Evolutionary conservation across 192 early-diverging fungal genomes (phyloP).

Genomic region (Backusella psychrophila): DNA sequence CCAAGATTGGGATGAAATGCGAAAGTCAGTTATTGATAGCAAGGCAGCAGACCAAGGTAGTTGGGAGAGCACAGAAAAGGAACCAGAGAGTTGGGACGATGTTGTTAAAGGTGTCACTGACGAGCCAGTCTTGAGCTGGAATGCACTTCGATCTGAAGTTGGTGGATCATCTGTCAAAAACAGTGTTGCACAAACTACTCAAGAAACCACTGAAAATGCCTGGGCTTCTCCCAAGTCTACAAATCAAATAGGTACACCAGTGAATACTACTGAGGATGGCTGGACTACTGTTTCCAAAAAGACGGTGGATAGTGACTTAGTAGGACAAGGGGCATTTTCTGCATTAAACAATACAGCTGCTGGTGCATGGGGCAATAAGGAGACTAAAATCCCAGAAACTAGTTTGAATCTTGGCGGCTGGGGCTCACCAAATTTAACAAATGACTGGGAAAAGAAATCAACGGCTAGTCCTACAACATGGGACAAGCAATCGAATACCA

Average conservation of each 20-base stretch:
- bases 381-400: neutral
- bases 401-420: neutral
- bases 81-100: neutral
- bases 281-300: neutral
- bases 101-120: neutral
- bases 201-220: neutral
- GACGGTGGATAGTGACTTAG: neutral
- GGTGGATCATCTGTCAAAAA: neutral
- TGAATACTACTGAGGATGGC: neutral
- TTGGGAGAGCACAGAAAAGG: neutral
- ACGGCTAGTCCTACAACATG: neutral
- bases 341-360: neutral
- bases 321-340: neutral
- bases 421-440: neutral
- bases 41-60: neutral
- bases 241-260: neutral
- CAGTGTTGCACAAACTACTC: neutral
- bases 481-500: neutral
- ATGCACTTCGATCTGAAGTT: neutral
- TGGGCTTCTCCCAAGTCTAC: neutral
- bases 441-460: neutral
- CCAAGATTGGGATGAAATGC: neutral
- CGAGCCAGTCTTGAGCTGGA: neutral
- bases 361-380: neutral
- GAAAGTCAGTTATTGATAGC: neutral